Evolutionary conservation across 1,284 basidiomycete genomes (phyloP), one percentile per base, ranked within the genome.

Genomic region (Pyrrhoderma lamaoense): DNA sequence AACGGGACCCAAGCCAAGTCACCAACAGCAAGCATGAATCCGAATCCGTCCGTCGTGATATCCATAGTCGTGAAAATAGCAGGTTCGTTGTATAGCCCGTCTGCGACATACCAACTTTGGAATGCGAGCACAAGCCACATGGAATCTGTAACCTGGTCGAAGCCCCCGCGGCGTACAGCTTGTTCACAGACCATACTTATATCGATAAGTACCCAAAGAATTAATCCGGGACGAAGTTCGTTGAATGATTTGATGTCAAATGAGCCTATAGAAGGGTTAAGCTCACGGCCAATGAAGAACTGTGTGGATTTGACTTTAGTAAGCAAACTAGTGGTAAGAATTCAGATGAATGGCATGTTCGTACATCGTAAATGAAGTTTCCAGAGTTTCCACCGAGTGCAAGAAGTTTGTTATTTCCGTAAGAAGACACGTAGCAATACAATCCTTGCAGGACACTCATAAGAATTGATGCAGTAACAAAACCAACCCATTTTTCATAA

Each of bases 231-330:
- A 34, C 96, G 82, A 35, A 95, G 80, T 62, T 97, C 93, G 63
- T 93, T 98, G 80, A 99, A 99, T 0, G 87, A 89, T 68, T 99
- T 99, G 77, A 99, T 78, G 65, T 99, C 96, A 55, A 98, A 89
- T 11, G 77, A 80, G 38, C 89, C 88, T 53, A 93, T 80, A 2
- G 82, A 82, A 0, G 96, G 95, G 70, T 99, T 99, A 48, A 99
- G 74, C 63, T 94, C 90, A 50, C 96, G 88, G 23, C 96, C 96
- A 59, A 99, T 94, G 73, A 84, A 99, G 75, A 92, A 99, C 92
- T 96, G 61, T n/a, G 48, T 14, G 21, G 16, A 45, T 37, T 45
- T 37, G 46, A 47, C 13, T 21, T 51, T 47, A 42, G 7, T 9
- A 23, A 39, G 27, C 27, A 5, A 52, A 36, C 47, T 23, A 37